These are phyloP conservation scores for Cutaneotrichosporon mucoides DNA, from an alignment of 1,284 basidiomycete genomes.

Conservation along the genomic window DNA sequence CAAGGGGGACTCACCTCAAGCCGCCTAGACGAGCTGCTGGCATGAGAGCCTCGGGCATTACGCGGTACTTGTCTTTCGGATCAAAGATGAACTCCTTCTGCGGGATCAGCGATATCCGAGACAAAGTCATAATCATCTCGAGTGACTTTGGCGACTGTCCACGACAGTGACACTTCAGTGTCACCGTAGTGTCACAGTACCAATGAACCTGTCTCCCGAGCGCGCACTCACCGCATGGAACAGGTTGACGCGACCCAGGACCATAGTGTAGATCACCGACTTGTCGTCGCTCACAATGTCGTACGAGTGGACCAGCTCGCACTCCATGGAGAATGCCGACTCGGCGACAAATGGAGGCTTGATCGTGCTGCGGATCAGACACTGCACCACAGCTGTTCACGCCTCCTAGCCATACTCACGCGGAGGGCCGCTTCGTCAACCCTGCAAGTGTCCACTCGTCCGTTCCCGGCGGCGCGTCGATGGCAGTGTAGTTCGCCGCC, in stretches of 20 bases:
- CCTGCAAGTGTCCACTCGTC: conserved; percentile 72
- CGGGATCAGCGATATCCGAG: neutral
- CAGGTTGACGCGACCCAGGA: conserved; percentile 62
- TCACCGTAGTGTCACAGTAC: no score
- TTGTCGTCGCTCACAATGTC: conserved; percentile 54
- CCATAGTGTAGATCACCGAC: conserved; percentile 56
- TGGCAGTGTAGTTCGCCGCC: conserved; percentile 64
- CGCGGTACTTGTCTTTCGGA: conserved; percentile 46
- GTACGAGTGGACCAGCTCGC: conserved; percentile 60
- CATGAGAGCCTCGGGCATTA: conserved; percentile 54
- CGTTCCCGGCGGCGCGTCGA: conserved; percentile 62
- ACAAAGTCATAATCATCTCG: no score
- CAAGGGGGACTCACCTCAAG: conserved; percentile 52
- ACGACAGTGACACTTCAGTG: no score
- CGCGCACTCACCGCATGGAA: conserved; percentile 54
- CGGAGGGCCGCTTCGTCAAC: conserved; percentile 58
- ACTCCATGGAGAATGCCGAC: conserved; percentile 68
- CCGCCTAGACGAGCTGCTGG: conserved; percentile 65
- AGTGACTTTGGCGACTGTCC: no score
- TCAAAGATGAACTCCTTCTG: conserved; percentile 58
- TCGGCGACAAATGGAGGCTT: conserved; percentile 66
- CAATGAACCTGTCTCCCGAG: no score
- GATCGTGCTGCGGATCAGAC: conserved; percentile 43
- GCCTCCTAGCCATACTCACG: conserved; percentile 50
- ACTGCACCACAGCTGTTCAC: no score